Conservation (phyloP, 148 eudicot genomes). For the Rhododendron kiyosumense region DNA sequence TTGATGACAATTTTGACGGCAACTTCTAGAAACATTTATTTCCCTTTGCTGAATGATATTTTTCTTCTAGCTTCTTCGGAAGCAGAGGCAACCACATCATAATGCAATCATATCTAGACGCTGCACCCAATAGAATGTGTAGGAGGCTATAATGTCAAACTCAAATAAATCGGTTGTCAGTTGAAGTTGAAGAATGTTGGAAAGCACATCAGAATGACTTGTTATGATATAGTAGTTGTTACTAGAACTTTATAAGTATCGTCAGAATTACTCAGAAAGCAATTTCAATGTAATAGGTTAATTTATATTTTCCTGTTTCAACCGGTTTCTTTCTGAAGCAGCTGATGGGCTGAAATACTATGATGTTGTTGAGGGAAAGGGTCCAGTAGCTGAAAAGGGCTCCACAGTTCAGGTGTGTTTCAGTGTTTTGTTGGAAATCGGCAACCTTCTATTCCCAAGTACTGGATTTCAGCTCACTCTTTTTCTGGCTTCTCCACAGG, state of each 20-base stretch:
- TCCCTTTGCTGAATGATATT: not conserved
- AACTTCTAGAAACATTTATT: not conserved
- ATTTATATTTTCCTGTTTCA: not conserved
- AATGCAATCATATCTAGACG: not conserved
- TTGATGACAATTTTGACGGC: no score
- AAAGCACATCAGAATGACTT: not conserved
- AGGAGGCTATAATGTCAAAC: not conserved
- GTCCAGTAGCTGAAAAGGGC: conserved; percentile 79
- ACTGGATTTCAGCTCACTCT: conserved; percentile 11
- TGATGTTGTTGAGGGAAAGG: conserved; percentile 79
- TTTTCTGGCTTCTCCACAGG: conserved; percentile 38
- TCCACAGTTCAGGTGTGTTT: conserved; percentile 72
- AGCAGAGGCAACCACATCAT: not conserved
- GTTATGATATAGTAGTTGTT: not conserved
- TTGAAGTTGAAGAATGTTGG: not conserved
- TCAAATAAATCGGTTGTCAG: not conserved
- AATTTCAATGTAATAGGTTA: not conserved
- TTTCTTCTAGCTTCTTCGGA: not conserved
- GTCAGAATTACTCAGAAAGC: not conserved
- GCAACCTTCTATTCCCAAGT: not conserved
- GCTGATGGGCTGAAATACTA: conserved; percentile 91
- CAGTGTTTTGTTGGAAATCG: conserved; percentile 10
- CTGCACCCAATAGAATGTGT: not conserved
- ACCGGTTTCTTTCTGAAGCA: conserved; percentile 30
- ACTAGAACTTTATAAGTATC: not conserved